A percentile compares a stretch with the other conserved stretches of the same genome.
These are phyloP conservation scores for Lactifluus echinatus DNA, from an alignment of 768 basidiomycete species.

Conservation along the genomic window DNA sequence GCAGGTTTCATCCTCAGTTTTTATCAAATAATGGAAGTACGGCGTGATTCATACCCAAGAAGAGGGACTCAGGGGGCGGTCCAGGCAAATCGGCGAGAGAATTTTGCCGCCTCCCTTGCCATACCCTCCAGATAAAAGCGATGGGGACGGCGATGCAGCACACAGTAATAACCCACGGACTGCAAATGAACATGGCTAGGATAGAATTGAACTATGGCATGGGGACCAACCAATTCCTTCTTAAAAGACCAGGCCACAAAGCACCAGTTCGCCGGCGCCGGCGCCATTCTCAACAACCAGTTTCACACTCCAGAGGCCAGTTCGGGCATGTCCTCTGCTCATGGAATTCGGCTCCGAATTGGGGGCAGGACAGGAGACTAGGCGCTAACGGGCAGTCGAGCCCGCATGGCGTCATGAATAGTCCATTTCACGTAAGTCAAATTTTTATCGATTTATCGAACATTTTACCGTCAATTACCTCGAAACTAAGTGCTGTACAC, in stretches of 20 bases:
- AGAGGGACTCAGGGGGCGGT: conserved; percentile 11
- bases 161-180: background rate
- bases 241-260: background rate
- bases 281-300: too few species aligned
- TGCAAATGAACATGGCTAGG: background rate
- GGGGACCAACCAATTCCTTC: background rate
- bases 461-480: too few species aligned
- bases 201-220: background rate
- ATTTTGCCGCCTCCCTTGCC: background rate
- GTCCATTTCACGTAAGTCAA: too few species aligned
- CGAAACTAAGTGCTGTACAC: too few species aligned
- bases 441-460: too few species aligned
- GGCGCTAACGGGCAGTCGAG: too few species aligned
- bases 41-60: conserved; percentile 1
- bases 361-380: too few species aligned
- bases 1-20: background rate
- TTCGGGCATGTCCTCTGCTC: background rate
- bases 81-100: conserved; percentile 2
- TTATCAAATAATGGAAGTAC: background rate
- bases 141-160: background rate
- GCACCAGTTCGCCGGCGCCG: too few species aligned
- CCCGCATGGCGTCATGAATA: too few species aligned
- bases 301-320: too few species aligned
- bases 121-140: background rate
- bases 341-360: background rate